A percentile compares a stretch with the other conserved stretches of the same genome.
These are phyloP conservation scores for Pseudopithomyces maydicus DNA, from an alignment of 2,329 filamentous ascomycete genomes.

Conservation along the genomic window DNA sequence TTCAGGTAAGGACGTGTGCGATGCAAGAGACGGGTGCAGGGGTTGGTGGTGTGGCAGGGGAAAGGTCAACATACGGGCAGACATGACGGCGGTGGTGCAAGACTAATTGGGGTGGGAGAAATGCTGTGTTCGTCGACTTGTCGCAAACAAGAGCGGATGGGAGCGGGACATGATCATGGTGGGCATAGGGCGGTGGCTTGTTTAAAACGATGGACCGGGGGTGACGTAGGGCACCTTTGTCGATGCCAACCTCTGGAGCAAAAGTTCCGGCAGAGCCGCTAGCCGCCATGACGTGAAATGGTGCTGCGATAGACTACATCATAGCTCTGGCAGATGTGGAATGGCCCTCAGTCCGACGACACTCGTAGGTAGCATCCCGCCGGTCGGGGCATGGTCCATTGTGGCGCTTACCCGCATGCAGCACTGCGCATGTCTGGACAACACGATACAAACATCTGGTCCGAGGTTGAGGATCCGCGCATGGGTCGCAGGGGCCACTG, in stretches of 20 bases:
- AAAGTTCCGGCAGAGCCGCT: conserved; percentile 6
- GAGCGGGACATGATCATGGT: not conserved
- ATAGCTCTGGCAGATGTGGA: not conserved
- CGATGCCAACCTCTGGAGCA: not conserved
- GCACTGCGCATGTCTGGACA: too few relatives aligned
- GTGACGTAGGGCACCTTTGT: conserved; percentile 14
- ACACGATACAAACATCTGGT: too few relatives aligned
- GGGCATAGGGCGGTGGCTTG: conserved; percentile 5
- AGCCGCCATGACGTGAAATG: not conserved
- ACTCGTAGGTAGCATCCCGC: too few relatives aligned
- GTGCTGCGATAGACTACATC: conserved; percentile 1
- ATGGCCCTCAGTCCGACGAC: too few relatives aligned
- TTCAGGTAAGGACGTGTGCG: not conserved
- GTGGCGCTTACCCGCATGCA: too few relatives aligned
- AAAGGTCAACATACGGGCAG: conserved; percentile 23
- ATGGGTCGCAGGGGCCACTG: not conserved
- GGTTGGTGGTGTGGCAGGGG: not conserved
- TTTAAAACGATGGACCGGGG: conserved; percentile 7
- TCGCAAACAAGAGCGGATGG: not conserved
- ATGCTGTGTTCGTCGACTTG: not conserved
- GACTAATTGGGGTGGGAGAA: not conserved
- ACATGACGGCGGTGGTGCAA: conserved; percentile 11
- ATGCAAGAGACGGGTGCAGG: not conserved
- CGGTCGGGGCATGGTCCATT: too few relatives aligned
- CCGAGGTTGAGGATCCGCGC: too few relatives aligned